Evolutionary conservation across 805 yeast genomes (phyloP).

Genomic region (Starmerella sp.): DNA sequence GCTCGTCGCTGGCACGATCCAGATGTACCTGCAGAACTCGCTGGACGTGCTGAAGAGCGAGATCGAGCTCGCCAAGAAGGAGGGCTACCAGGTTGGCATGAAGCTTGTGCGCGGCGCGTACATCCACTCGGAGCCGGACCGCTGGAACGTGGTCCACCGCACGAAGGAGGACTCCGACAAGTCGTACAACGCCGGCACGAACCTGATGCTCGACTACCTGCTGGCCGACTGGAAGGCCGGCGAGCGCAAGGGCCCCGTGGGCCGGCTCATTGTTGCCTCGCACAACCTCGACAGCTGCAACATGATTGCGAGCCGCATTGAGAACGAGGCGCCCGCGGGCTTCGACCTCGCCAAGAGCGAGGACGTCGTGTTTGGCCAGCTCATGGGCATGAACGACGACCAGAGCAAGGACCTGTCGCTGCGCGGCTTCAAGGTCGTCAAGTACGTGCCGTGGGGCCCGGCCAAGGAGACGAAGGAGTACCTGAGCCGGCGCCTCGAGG

Average conservation of each 20-base stretch:
- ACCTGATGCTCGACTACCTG: constrained; percentile 49
- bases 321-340: constrained; percentile 25
- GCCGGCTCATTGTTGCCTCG: constrained; percentile 68
- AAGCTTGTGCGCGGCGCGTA: constrained; percentile 94
- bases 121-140: constrained; percentile 73
- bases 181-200: constrained; percentile 62
- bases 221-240: constrained; percentile 33
- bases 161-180: constrained; percentile 72
- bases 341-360: constrained; percentile 25
- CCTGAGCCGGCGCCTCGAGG: constrained; percentile 78
- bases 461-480: constrained; percentile 88
- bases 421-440: constrained; percentile 63
- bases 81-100: constrained; percentile 64
- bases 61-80: constrained; percentile 46
- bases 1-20: constrained; percentile 81
- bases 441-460: constrained; percentile 98
- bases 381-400: constrained; percentile 92
- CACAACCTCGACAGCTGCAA: constrained; percentile 75
- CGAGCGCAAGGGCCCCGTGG: constrained; percentile 42
- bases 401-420: constrained; percentile 63
- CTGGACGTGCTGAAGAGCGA: constrained; percentile 51
- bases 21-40: constrained; percentile 76
- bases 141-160: constrained; percentile 55
- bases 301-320: constrained; percentile 51
- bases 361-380: constrained; percentile 69